Percentiles rank a stretch among this genome's conserved stretches.
These are phyloP conservation scores for Daldinia sp. DNA, from an alignment of 2,329 filamentous ascomycete genomes.

Conservation along the genomic window DNA sequence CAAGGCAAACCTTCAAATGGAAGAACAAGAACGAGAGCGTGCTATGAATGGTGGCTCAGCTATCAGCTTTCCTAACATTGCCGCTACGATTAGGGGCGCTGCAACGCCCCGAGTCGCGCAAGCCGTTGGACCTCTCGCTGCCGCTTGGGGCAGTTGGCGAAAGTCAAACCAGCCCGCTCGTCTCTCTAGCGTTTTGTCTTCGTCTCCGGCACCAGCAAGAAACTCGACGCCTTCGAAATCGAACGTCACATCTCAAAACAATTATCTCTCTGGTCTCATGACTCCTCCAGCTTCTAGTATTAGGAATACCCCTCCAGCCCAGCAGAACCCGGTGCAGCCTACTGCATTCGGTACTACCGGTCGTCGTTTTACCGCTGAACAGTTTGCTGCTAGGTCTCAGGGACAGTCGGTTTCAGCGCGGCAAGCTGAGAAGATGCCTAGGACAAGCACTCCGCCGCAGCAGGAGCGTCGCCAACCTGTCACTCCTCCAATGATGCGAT, in stretches of 20 bases:
- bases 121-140: slow-evolving; percentile 80
- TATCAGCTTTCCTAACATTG: slow-evolving; percentile 78
- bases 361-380: slow-evolving; percentile 66
- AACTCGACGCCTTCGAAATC: slow-evolving; percentile 72
- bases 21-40: slow-evolving; percentile 93
- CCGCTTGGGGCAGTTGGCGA: slow-evolving; percentile 97
- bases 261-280: slow-evolving; percentile 82
- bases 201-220: slow-evolving; percentile 57
- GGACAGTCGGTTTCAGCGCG: slow-evolving; percentile 52
- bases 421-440: slow-evolving; percentile 57
- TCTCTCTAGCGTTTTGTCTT: slow-evolving; percentile 60
- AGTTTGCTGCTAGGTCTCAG: slow-evolving; percentile 57
- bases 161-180: slow-evolving; percentile 70
- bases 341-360: slow-evolving; percentile 72
- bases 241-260: slow-evolving; percentile 64
- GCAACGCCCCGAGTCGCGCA: slow-evolving; percentile 86
- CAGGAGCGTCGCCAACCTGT: slow-evolving; percentile 59
- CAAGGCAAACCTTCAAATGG: slow-evolving; percentile 96
- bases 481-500: slow-evolving; percentile 72
- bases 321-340: slow-evolving; percentile 61
- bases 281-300: slow-evolving; percentile 86
- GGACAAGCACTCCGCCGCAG: slow-evolving; percentile 59
- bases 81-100: slow-evolving; percentile 80
- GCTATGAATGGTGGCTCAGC: slow-evolving; percentile 77
- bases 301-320: slow-evolving; percentile 68